Evolutionary conservation across 1,139 yeast species (phyloP), one percentile per base, ranked within the genome.

Genomic region (Lodderomyces oxycetoniae): DNA sequence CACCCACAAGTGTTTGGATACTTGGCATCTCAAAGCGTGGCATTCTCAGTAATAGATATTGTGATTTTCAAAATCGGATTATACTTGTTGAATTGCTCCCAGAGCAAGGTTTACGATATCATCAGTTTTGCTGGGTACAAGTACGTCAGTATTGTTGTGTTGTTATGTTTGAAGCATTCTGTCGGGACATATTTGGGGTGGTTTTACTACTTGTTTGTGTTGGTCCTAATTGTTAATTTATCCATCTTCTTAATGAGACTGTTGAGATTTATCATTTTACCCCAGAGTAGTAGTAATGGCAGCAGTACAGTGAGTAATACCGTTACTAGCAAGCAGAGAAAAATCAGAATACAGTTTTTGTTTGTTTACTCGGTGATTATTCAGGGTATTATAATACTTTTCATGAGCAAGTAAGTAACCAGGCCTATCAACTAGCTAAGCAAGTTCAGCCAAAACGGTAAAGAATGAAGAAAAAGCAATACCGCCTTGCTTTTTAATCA

Each of bases 91-190:
- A 64, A 57, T 46, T 67, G 74, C 73, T 82, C 50, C 52, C 83
- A 45, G 69, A 77, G 65, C 33, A 57, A 69, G 38, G 63, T 84
- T 33, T 79, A 91, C 70, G 99, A 93, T 56, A 68, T 91, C 42
- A 73, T 86, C 8, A 84, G 96, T 44, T 91, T 86, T 59, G 81
- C 93, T 35, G 96, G 98, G 20, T 93, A 93, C 68, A 93, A 93
- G 58, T 93, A 88, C 54, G 89, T 93, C 25, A 87, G 95, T 4
- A 69, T 82, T 42, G 71, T 81, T 24, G 57, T 72, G 13, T 64
- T 79, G 34, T 62, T 80, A 47, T 55, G 77, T 35, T 56, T 72
- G 45, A 77, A 75, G 41, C 56, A 62, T 48, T 41, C 63, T 57
- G 29, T 65, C 49, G 55, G 61, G 44, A 39, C 46, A 55, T 35